Percentiles rank a stretch among this genome's conserved stretches.
These are phyloP conservation scores for Vitis hybrid DNA, from an alignment of 177 flowering plant genomes.

Conservation along the genomic window DNA sequence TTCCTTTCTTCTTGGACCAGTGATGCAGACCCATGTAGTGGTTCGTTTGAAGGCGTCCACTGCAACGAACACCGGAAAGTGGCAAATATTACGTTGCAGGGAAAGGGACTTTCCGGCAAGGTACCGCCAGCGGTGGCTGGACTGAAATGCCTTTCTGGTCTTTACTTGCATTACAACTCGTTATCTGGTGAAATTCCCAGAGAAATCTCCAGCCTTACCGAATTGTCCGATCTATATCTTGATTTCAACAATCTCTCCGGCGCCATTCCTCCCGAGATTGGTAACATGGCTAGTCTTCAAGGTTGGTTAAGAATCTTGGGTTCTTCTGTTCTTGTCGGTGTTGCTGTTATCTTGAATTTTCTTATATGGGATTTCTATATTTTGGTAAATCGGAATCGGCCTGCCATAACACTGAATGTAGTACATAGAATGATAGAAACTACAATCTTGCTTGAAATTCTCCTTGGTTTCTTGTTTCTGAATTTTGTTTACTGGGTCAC, in stretches of 20 bases:
- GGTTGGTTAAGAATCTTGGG: slow-evolving; percentile 40
- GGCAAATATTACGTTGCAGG: slow-evolving; percentile 78
- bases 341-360: neutral
- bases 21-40: slow-evolving; percentile 68
- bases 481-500: neutral
- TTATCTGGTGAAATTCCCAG: slow-evolving; percentile 75
- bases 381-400: neutral
- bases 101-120: slow-evolving; percentile 68
- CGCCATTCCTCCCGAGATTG: slow-evolving; percentile 65
- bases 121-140: slow-evolving; percentile 65
- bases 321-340: slow-evolving; percentile 8
- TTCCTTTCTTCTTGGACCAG: slow-evolving; percentile 62
- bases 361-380: neutral
- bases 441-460: neutral
- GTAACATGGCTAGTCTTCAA: slow-evolving; percentile 78
- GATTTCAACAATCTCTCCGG: slow-evolving; percentile 79
- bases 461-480: neutral
- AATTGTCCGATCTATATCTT: slow-evolving; percentile 85
- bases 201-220: slow-evolving; percentile 65
- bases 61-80: slow-evolving; percentile 85
- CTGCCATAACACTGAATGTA: neutral
- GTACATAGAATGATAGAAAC: too few species aligned
- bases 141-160: slow-evolving; percentile 73
- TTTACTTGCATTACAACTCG: slow-evolving; percentile 85
- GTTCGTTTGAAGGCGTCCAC: slow-evolving; percentile 76